phyloP scores from a whole-genome alignment of 345 rosid genomes.

The Dipteronia sinensis region DNA sequence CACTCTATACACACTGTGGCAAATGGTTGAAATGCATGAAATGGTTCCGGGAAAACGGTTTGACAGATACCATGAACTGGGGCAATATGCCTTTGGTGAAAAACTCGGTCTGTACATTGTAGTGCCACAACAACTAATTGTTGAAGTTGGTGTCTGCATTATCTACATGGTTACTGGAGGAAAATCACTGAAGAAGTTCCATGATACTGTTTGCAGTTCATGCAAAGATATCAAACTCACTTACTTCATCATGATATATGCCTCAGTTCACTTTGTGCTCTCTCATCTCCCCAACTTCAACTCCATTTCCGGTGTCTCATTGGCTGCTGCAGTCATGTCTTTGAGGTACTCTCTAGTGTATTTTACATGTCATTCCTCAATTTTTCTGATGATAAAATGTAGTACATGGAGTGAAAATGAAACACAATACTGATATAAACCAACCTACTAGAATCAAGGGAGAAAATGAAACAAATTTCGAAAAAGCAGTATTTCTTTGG shows the following conservation, averaged over 20 bases:
- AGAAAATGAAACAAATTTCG: background rate
- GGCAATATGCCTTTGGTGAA: constrained; percentile 79
- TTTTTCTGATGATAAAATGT: background rate
- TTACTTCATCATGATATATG: constrained; percentile 75
- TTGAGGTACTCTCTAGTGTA: constrained; percentile 38
- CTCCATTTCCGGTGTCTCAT: constrained; percentile 72
- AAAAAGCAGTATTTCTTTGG: background rate
- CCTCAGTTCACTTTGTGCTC: constrained; percentile 59
- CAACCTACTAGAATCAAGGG: background rate
- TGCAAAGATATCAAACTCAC: constrained; percentile 52
- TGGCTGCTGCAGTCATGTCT: constrained; percentile 87
- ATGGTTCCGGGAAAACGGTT: constrained; percentile 79
- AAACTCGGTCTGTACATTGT: constrained; percentile 80
- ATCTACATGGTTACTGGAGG: constrained; percentile 88
- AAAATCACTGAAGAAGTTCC: constrained; percentile 58
- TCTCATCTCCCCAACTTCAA: constrained; percentile 89
- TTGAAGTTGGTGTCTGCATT: constrained; percentile 65
- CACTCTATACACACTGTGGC: constrained; percentile 81
- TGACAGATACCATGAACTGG: constrained; percentile 79
- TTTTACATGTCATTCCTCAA: background rate
- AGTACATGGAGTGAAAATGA: background rate
- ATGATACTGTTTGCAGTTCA: constrained; percentile 42
- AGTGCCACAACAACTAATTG: constrained; percentile 80
- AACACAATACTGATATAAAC: no score
- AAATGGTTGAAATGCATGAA: constrained; percentile 93